Conservation (phyloP, 805 yeast species). For the Wickerhamiella azyma region DNA sequence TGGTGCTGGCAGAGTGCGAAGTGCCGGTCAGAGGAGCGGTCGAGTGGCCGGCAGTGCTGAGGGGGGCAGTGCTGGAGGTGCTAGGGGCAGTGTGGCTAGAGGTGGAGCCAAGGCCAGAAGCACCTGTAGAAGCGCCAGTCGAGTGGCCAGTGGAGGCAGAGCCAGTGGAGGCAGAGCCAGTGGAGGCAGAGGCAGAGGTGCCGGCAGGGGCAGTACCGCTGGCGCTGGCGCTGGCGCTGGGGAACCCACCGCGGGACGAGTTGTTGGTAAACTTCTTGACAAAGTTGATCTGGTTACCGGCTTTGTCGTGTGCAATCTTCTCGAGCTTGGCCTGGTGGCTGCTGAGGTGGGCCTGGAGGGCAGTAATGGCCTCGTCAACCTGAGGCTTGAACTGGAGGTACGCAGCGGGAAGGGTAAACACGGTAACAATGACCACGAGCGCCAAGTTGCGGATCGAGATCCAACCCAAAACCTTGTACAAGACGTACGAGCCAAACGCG, state of each 20-base stretch:
- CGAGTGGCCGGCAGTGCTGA: background rate
- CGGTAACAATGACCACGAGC: conserved; percentile 40
- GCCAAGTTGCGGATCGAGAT: conserved; percentile 58
- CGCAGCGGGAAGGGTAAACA: conserved; percentile 63
- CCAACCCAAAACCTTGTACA: conserved; percentile 59
- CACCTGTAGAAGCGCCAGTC: conserved; percentile 10
- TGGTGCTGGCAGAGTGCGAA: background rate
- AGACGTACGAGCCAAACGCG: conserved; percentile 60
- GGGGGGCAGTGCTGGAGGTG: conserved; percentile 1
- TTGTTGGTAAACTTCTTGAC: conserved; percentile 22
- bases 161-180: conserved; percentile 2
- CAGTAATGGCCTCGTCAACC: conserved; percentile 40
- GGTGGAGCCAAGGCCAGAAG: conserved; percentile 6
- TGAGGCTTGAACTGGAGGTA: conserved; percentile 64
- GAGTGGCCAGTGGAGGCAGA: conserved; percentile 6
- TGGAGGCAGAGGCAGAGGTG: conserved; percentile 4
- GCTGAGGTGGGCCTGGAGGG: conserved; percentile 18
- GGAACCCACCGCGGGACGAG: conserved; percentile 25
- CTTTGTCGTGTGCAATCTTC: conserved; percentile 20
- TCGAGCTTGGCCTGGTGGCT: conserved; percentile 17
- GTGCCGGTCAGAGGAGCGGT: background rate
- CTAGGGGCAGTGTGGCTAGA: conserved; percentile 1
- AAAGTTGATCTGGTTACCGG: conserved; percentile 27
- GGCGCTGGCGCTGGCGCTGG: conserved; percentile 13
- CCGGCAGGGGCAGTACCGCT: conserved; percentile 18